phyloP scores from a whole-genome alignment of 2,329 filamentous ascomycete species.

The Albophoma yamanashiensis region DNA sequence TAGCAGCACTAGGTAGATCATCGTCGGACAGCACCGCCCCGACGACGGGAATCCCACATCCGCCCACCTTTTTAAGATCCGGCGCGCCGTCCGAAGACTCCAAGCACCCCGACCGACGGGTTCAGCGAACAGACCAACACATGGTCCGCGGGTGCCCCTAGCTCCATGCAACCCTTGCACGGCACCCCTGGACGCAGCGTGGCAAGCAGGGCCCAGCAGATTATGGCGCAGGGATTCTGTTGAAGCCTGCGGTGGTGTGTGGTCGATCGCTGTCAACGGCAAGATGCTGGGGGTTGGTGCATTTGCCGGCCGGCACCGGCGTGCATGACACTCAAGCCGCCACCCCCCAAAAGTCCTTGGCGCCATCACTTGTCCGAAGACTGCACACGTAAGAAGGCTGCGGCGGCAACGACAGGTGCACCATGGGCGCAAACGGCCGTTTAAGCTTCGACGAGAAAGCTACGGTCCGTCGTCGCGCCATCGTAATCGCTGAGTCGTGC shows the following conservation, averaged over 20 bases:
- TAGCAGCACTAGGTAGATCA: too few species aligned
- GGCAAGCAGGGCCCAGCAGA: conserved; percentile 1
- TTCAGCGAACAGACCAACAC: neutral
- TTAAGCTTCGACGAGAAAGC: neutral
- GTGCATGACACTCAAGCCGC: neutral
- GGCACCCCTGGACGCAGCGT: neutral
- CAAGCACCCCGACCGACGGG: neutral
- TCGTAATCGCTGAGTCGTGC: neutral
- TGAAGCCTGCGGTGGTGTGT: neutral
- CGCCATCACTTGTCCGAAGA: neutral
- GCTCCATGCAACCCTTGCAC: neutral
- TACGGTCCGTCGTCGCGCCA: neutral
- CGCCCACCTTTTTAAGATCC: conserved; percentile 4
- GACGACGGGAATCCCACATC: conserved; percentile 4
- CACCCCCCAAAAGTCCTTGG: neutral
- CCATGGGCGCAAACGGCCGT: neutral
- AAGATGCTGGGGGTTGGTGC: neutral
- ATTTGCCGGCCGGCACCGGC: neutral
- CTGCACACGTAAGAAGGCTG: neutral
- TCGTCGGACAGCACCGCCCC: neutral
- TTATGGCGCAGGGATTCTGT: neutral
- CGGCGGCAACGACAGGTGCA: neutral
- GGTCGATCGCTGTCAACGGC: neutral
- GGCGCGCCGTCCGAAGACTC: conserved; percentile 1
- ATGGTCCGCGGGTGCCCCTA: conserved; percentile 1